These are phyloP conservation scores for Verbascum thapsus DNA, from an alignment of 257 asterid genomes.

Conservation along the genomic window DNA sequence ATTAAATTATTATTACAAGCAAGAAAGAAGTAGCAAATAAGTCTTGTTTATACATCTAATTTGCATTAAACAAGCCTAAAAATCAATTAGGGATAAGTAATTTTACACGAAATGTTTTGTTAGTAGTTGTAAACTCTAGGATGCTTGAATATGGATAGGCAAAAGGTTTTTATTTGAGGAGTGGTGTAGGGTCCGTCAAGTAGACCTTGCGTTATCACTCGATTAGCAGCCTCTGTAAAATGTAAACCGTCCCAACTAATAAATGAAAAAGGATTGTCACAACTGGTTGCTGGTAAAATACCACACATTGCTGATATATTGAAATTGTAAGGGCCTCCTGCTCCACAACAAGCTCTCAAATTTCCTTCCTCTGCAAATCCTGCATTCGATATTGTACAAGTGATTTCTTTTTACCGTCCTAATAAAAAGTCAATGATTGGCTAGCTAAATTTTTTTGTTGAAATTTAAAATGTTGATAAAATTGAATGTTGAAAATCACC, in stretches of 20 bases:
- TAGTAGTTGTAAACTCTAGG: too few relatives aligned
- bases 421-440: too few relatives aligned
- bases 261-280: constrained; percentile 34
- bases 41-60: too few relatives aligned
- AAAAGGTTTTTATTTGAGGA: constrained; percentile 27
- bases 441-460: too few relatives aligned
- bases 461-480: background rate
- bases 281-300: constrained; percentile 11
- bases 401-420: background rate
- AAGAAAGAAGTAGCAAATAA: too few relatives aligned
- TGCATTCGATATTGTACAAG: background rate
- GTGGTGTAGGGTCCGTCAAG: constrained; percentile 30
- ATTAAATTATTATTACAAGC: too few relatives aligned
- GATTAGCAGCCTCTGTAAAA: constrained; percentile 38
- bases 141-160: too few relatives aligned
- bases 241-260: constrained; percentile 43
- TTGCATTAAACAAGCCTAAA: too few relatives aligned
- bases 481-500: constrained; percentile 16
- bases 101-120: too few relatives aligned
- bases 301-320: constrained; percentile 24
- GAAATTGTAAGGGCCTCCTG: constrained; percentile 37
- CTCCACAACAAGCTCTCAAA: constrained; percentile 42
- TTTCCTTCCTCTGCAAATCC: constrained; percentile 36
- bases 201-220: constrained; percentile 26
- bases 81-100: too few relatives aligned